Base-by-base conservation (phyloP, 257 asterid genomes). In the Dorcoceras hygrometricum region DNA sequence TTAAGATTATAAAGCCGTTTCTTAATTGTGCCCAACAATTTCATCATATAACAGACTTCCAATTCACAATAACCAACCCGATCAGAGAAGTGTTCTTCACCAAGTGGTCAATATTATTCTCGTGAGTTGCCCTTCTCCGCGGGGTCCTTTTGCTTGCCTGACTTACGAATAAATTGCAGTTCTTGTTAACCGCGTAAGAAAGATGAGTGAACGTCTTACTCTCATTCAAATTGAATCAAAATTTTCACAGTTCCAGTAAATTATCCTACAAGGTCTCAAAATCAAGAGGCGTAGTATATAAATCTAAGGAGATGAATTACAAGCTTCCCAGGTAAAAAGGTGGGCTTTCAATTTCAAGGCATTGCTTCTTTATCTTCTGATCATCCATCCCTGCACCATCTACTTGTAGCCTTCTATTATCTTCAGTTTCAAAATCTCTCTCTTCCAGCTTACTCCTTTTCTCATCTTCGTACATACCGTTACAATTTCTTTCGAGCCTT, bases 311-410 rank as follows among this genome's bases (percentile, higher is more conserved):
- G 43, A 34, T 8, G 43, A 14, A 14, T 34, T 34, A 9, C 14
- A 8, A 34, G 43, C 43, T 34, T 34, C 43, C 43, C 43, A 34
- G 12, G 14, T 9, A 34, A 34, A 9, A 59, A 53, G 59, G 34
- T 34, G 57, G 26, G 71, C 55, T 51, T 65, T 67, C 65, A 28
- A 75, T 62, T 67, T 71, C 87, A 62, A 79, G 36, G 86, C 98
- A 86, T 32, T 53, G 92, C 80, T 90, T 81, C 80, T 89, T 86
- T 23, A 68, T 56, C 75, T 76, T 81, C 57, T 71, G 78, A 55
- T 77, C 83, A 14, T 69, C 83, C 27, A 31, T 66, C 27, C 23
- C 69, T 6, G 54, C 77, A 36, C 29, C 12, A 22, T 72, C 80
- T 28, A 31, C 75, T 62, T 80, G 75, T 36, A 31, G 36, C 5